Conservation (phyloP, 306 rosid species). For the Cyclanthera cordifolia region DNA sequence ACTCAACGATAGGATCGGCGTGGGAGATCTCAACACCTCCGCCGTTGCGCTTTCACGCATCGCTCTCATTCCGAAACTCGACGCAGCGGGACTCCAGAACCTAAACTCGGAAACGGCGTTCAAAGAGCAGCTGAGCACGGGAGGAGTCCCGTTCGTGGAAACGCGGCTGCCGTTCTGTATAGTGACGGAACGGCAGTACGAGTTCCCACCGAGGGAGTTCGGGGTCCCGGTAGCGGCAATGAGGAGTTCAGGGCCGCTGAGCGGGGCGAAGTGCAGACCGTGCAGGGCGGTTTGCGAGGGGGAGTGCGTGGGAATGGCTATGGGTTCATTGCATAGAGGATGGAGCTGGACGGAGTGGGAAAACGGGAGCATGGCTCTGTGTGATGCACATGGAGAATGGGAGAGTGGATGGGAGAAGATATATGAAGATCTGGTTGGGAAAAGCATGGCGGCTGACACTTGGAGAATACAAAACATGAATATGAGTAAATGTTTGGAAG, state of each 20-base stretch:
- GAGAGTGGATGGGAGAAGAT: conserved; percentile 50
- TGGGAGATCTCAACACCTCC: conserved; percentile 63
- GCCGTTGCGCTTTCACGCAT: conserved; percentile 58
- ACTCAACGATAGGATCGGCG: conserved; percentile 71
- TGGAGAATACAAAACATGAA: conserved; percentile 25
- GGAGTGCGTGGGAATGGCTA: conserved; percentile 35
- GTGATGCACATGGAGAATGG: conserved; percentile 54
- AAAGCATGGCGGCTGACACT: conserved; percentile 22
- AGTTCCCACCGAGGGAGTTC: conserved; percentile 42
- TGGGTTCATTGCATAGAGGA: conserved; percentile 24
- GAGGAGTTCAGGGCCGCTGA: conserved; percentile 61
- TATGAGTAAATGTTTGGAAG: conserved; percentile 23
- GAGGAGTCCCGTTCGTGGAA: conserved; percentile 17
- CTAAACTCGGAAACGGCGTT: conserved; percentile 81
- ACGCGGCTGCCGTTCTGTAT: conserved; percentile 63
- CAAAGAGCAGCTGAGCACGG: conserved; percentile 57
- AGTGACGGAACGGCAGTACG: conserved; percentile 58
- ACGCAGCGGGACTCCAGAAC: conserved; percentile 30
- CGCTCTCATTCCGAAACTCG: conserved; percentile 47
- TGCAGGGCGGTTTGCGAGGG: conserved; percentile 50
- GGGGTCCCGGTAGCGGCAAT: conserved; percentile 85
- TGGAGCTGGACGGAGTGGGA: conserved; percentile 87
- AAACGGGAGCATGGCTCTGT: conserved; percentile 40
- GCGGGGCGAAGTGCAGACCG: conserved; percentile 78
- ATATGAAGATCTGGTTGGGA: conserved; percentile 41